Conservation (phyloP, 176 grass and related monocot species). For the Bromus sterilis region DNA sequence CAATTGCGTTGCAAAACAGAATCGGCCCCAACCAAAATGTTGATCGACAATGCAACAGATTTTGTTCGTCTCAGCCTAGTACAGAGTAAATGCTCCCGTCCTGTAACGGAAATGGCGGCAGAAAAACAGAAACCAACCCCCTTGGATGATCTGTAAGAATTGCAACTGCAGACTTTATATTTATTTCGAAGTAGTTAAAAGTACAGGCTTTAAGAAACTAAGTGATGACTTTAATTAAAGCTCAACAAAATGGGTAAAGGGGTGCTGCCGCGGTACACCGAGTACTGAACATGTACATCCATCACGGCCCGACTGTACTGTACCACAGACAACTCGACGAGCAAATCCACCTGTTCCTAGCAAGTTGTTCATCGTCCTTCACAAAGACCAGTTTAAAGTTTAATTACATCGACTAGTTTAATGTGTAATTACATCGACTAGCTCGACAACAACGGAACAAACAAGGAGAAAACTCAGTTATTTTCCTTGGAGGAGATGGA, state of each 20-base stretch:
- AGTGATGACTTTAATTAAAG: neutral
- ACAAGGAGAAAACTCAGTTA: neutral
- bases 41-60: too few species aligned
- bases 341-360: too few species aligned
- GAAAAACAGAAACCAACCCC: neutral
- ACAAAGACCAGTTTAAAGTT: neutral
- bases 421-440: neutral
- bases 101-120: neutral
- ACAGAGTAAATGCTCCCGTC: neutral
- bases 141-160: neutral
- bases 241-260: neutral
- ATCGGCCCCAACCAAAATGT: too few species aligned
- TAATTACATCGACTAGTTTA: neutral
- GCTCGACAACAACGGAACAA: neutral
- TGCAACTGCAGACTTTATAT: neutral
- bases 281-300: neutral
- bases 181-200: neutral
- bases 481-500: neutral
- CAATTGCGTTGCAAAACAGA: too few species aligned
- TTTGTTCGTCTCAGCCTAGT: too few species aligned
- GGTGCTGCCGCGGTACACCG: neutral
- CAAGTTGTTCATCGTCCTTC: neutral
- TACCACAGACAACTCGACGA: too few species aligned
- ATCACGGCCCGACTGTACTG: too few species aligned
- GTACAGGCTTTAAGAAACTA: neutral